Evolutionary conservation across 2,329 filamentous ascomycete genomes (phyloP).

Genomic region (Diaporthe velutina): DNA sequence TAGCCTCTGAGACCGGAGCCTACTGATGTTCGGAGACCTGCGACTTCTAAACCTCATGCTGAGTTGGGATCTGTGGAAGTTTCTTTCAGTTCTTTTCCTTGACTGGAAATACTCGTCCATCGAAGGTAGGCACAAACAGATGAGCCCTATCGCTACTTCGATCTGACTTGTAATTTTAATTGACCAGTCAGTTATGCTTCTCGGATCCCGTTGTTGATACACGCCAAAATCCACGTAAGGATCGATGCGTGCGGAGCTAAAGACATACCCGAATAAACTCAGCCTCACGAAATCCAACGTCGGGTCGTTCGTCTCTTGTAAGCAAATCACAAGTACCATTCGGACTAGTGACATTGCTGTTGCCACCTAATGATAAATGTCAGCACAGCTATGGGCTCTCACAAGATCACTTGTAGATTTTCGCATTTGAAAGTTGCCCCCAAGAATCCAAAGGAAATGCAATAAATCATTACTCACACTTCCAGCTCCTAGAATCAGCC

Average conservation of each 20-base stretch:
- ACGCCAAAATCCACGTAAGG: fast-evolving
- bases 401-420: no score
- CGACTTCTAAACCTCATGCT: not conserved
- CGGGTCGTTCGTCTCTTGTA: not conserved
- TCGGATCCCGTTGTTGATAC: no score
- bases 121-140: not conserved
- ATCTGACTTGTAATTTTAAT: not conserved
- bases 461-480: not conserved
- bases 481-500: not conserved
- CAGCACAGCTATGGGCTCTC: not conserved
- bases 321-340: not conserved
- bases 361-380: not conserved
- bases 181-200: not conserved
- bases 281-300: not conserved
- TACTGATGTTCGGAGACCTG: not conserved
- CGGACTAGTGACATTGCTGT: constrained; percentile 1
- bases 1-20: not conserved
- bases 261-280: not conserved
- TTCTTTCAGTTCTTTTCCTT: not conserved
- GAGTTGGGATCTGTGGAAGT: not conserved
- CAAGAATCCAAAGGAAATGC: no score
- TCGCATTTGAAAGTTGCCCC: no score
- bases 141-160: not conserved
- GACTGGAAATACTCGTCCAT: not conserved
- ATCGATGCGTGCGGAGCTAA: not conserved